Evolutionary conservation across 768 basidiomycete genomes (phyloP).

Genomic region (Tricholoma hemisulphureum): DNA sequence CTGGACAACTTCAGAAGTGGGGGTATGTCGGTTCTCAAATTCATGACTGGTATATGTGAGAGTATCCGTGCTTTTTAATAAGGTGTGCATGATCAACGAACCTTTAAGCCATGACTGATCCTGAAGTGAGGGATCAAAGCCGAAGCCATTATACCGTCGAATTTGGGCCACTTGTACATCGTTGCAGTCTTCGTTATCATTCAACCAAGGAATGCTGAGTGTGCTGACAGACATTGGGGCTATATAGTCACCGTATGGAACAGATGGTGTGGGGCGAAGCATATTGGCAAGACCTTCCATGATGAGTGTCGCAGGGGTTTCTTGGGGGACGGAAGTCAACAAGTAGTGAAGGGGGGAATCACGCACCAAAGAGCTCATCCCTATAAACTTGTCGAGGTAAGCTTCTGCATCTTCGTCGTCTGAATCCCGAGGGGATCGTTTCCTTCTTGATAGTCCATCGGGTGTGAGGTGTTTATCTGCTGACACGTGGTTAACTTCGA

Average conservation of each 20-base stretch:
- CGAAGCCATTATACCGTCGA: neutral
- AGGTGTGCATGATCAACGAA: neutral
- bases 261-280: neutral
- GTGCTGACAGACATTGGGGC: neutral
- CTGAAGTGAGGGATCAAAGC: neutral
- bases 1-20: slow-evolving; percentile 13
- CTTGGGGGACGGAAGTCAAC: neutral
- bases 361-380: neutral
- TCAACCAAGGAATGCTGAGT: neutral
- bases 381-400: slow-evolving; percentile 18
- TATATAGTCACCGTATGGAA: neutral
- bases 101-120: neutral
- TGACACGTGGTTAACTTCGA: slow-evolving; percentile 34
- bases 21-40: neutral
- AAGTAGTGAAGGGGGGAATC: neutral
- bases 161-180: neutral
- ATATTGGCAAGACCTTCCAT: neutral
- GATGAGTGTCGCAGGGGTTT: neutral
- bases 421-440: slow-evolving; percentile 1
- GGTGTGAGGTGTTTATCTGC: slow-evolving; percentile 25
- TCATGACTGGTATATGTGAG: slow-evolving; percentile 3
- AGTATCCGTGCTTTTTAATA: neutral
- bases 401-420: slow-evolving; percentile 28
- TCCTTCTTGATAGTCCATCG: slow-evolving; percentile 34
- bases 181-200: neutral